A percentile compares a stretch with the other conserved stretches of the same genome.
These are phyloP conservation scores for Backusella luteola DNA, from an alignment of 192 early-diverging fungal species.

Conservation along the genomic window DNA sequence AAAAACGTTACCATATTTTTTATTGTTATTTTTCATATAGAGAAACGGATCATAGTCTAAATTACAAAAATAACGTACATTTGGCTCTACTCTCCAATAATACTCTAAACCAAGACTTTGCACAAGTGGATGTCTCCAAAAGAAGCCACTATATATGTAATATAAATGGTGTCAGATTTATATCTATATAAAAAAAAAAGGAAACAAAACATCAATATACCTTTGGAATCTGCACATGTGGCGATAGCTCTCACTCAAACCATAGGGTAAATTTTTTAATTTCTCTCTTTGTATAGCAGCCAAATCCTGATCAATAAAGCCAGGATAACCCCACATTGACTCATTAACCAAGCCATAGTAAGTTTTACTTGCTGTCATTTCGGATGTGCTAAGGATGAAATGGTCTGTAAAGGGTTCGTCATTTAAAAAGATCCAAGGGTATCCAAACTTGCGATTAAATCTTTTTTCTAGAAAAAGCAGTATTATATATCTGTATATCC, in stretches of 20 bases:
- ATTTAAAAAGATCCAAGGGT: constrained; percentile 87
- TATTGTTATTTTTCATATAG: constrained; percentile 44
- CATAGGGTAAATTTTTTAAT: constrained; percentile 60
- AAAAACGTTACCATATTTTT: constrained; percentile 34
- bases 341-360: constrained; percentile 63
- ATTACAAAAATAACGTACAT: constrained; percentile 54
- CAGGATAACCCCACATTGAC: constrained; percentile 74
- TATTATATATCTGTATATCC: background rate
- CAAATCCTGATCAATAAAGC: constrained; percentile 63
- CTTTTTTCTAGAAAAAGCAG: constrained; percentile 45
- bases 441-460: constrained; percentile 73
- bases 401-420: constrained; percentile 69
- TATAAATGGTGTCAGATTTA: background rate
- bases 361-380: constrained; percentile 47
- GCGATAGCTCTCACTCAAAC: constrained; percentile 69
- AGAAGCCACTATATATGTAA: constrained; percentile 36
- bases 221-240: constrained; percentile 79
- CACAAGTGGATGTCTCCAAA: constrained; percentile 48
- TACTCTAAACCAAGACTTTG: constrained; percentile 49
- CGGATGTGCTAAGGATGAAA: constrained; percentile 56
- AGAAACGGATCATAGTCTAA: constrained; percentile 57
- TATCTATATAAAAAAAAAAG: too few species aligned
- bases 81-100: constrained; percentile 62
- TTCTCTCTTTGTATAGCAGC: constrained; percentile 52
- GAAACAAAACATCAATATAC: background rate